Percentiles rank a stretch among this genome's conserved stretches.
Conservation (phyloP, 2,329 filamentous ascomycete species). For the Calonectria pauciramosa region DNA sequence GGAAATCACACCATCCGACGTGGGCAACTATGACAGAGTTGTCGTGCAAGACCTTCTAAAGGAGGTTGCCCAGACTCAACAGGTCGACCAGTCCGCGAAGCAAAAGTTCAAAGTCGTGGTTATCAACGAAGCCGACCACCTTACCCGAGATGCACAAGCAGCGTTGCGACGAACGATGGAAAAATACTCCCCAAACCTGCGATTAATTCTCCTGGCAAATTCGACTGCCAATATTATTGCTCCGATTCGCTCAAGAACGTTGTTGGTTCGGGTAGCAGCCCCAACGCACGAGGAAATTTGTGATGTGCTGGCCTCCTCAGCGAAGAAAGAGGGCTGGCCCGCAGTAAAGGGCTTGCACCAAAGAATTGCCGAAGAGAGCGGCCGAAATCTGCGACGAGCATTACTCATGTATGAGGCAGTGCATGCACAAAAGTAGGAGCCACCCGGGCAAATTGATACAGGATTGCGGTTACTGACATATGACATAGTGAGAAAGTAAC, state of each 20-base stretch:
- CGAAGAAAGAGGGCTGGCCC: constrained; percentile 88
- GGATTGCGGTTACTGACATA: constrained; percentile 46
- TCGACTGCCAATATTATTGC: constrained; percentile 99
- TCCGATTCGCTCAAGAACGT: constrained; percentile 92
- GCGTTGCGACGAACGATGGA: constrained; percentile 97
- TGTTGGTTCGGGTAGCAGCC: constrained; percentile 92
- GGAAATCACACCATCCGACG: constrained; percentile 97
- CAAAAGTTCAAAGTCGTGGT: constrained; percentile 99
- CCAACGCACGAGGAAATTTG: constrained; percentile 90
- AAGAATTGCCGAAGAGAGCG: constrained; percentile 91
- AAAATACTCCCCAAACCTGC: constrained; percentile 96
- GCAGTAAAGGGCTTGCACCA: constrained; percentile 81
- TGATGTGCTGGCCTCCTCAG: constrained; percentile 76
- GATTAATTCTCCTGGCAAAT: constrained; percentile 93
- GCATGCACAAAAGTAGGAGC: constrained; percentile 91
- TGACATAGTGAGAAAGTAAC: constrained; percentile 84
- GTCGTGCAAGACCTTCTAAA: constrained; percentile 96
- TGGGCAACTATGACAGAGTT: constrained; percentile 95
- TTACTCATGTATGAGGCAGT: constrained; percentile 98
- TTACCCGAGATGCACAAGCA: constrained; percentile 94
- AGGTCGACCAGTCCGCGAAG: constrained; percentile 92
- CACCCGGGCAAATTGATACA: not conserved
- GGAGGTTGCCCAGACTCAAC: constrained; percentile 98
- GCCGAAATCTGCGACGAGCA: constrained; percentile 89
- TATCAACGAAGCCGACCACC: constrained; percentile 97